These are phyloP conservation scores for Coprinopsis strossmayeri DNA, from an alignment of 768 basidiomycete genomes.

Conservation along the genomic window DNA sequence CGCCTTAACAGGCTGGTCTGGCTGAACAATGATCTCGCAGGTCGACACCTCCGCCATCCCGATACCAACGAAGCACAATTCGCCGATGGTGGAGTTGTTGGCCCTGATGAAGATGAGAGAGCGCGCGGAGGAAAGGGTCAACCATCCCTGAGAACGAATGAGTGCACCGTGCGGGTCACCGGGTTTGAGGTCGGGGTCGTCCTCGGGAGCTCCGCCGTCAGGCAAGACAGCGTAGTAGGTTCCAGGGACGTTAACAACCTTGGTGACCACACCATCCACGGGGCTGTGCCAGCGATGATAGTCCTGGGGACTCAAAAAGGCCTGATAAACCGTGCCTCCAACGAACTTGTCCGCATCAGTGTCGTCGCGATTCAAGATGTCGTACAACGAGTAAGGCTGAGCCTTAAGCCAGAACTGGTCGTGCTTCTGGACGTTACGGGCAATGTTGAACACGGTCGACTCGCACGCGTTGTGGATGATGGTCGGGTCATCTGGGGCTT, in stretches of 20 bases:
- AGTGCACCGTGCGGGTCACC: neutral
- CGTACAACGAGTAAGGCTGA: conserved; percentile 49
- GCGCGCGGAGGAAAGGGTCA: conserved; percentile 43
- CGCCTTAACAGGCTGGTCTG: conserved; percentile 36
- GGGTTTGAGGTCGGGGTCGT: conserved; percentile 19
- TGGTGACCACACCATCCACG: conserved; percentile 36
- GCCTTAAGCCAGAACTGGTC: conserved; percentile 60
- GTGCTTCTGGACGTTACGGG: conserved; percentile 27
- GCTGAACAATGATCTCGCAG: conserved; percentile 42
- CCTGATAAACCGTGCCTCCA: conserved; percentile 50
- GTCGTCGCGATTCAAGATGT: conserved; percentile 43
- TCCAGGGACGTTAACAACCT: conserved; percentile 40
- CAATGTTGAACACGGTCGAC: conserved; percentile 40
- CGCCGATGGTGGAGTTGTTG: conserved; percentile 42
- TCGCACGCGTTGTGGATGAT: conserved; percentile 50
- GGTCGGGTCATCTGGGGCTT: conserved; percentile 19
- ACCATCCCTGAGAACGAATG: conserved; percentile 18
- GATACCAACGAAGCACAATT: conserved; percentile 51
- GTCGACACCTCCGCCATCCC: conserved; percentile 63
- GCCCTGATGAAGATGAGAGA: conserved; percentile 50
- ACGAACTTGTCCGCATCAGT: conserved; percentile 32
- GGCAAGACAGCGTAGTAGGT: conserved; percentile 38
- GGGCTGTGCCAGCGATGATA: conserved; percentile 66
- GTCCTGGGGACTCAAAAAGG: conserved; percentile 44
- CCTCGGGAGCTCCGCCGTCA: conserved; percentile 11